Evolutionary conservation across 352 stramenopile genomes (phyloP), one percentile per base, ranked within the genome.

Genomic region (Blastocystis sp.): DNA sequence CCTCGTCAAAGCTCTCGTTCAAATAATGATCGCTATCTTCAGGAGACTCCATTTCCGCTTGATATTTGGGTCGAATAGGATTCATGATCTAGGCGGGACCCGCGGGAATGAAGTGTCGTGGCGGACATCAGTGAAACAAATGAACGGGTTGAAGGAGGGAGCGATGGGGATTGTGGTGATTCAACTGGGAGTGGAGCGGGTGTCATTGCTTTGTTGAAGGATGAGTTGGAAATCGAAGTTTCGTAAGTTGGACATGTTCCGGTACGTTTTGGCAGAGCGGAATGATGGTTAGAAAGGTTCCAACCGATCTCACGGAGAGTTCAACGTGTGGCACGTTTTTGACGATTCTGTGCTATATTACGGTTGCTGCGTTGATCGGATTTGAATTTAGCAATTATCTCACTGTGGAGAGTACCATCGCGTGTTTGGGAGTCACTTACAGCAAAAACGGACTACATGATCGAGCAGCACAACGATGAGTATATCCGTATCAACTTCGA

Each of bases 221-320:
- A 73, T 73, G 61, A 40, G 61, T 4, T 73, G 61, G 14, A 4
- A 29, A 51, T 73, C 61, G 21, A 46, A 14, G 4, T 14, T 73
- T 73, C 61, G 61, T 4, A 81, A 81, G 32, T 36, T 81, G 18
- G 69, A 81, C 29, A 63, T 81, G 69, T 81, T 81, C 49, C 75
- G 69, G 69, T 81, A 81, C 4, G 6, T 59, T 21, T 21, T 57
- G 40, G 29, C 8, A 7, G 18, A 7, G 7, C 2, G 29, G 8
- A 7, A 27, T 67, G 2, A 18, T 16, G 54, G 27, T 53, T 59
- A 81, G 69, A 24, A 81, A 81, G 42, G 54, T 67, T n/a, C 69
- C 69, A 34, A 67, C 44, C 29, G 69, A 81, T 46, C 27, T 81
- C 8, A 81, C 69, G 18, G 69, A 81, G 42, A 36, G 69, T 59